Conservation (phyloP, 2,329 filamentous ascomycete genomes). For the Alternaria longipes region DNA sequence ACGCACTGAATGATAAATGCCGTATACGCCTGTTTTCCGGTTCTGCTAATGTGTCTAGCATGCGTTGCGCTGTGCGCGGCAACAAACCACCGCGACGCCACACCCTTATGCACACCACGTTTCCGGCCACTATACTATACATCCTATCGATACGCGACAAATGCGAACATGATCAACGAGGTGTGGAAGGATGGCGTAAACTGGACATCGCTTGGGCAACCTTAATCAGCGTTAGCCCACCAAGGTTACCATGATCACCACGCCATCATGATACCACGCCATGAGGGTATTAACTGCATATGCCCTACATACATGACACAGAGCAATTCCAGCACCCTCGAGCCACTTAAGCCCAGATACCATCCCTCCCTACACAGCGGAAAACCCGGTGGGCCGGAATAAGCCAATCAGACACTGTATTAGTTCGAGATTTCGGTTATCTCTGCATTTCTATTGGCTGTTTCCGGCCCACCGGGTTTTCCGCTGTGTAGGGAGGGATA, state of each 20-base stretch:
- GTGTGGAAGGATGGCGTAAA: neutral
- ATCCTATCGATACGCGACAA: neutral
- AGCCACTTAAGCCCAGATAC: neutral
- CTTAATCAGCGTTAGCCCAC: neutral
- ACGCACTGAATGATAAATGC: slow-evolving; percentile 11
- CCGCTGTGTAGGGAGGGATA: too few relatives aligned
- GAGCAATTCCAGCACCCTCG: neutral
- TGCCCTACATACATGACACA: neutral
- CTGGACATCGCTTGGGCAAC: neutral
- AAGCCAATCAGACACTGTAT: too few relatives aligned
- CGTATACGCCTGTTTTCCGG: slow-evolving; percentile 14
- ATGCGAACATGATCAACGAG: neutral
- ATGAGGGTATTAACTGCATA: neutral
- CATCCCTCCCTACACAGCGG: too few relatives aligned
- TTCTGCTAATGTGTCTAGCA: slow-evolving; percentile 5
- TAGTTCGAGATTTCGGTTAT: too few relatives aligned
- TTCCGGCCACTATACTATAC: neutral
- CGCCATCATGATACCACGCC: neutral
- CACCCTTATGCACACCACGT: neutral
- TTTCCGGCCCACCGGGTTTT: too few relatives aligned
- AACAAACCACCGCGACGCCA: slow-evolving; percentile 28
- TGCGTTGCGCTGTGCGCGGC: slow-evolving; percentile 6
- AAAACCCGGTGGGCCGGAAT: too few relatives aligned
- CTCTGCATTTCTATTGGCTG: too few relatives aligned
- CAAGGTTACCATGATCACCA: neutral